phyloP scores from a whole-genome alignment of 148 eudicot species.

The Rhododendron griersonianum region DNA sequence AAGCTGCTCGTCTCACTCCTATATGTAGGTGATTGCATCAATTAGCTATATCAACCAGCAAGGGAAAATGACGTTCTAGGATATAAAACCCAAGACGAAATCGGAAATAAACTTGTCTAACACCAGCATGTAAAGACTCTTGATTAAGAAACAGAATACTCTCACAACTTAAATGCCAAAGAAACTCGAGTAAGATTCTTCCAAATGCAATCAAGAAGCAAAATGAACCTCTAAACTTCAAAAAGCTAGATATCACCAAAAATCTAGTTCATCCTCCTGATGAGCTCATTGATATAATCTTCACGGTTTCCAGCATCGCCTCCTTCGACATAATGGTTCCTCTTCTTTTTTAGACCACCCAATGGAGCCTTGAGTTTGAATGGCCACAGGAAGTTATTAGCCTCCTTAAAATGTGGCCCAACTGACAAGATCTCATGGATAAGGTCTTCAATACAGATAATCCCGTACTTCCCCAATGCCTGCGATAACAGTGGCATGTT shows the following conservation, averaged over 20 bases:
- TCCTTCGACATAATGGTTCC: conserved; percentile 70
- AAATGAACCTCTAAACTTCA: background rate
- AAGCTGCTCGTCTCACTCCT: background rate
- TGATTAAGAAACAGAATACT: background rate
- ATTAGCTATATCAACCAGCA: background rate
- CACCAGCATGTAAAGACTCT: background rate
- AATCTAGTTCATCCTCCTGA: conserved; percentile 70
- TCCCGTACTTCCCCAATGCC: conserved; percentile 55
- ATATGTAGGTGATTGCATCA: background rate
- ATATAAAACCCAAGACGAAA: background rate
- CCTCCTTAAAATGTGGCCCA: conserved; percentile 68
- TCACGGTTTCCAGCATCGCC: conserved; percentile 77
- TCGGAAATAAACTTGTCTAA: background rate
- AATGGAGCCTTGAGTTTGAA: conserved; percentile 62
- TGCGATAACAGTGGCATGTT: conserved; percentile 3
- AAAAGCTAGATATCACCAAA: background rate
- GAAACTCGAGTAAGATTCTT: background rate
- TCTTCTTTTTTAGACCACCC: conserved; percentile 68
- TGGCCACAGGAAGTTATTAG: conserved; percentile 77
- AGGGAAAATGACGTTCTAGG: background rate
- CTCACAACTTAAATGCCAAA: background rate
- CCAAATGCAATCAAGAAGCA: background rate
- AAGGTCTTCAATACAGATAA: conserved; percentile 60
- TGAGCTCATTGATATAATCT: conserved; percentile 52
- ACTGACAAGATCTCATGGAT: conserved; percentile 63